Evolutionary conservation across 129 eudicot genomes (phyloP).

Genomic region (Pulicaria dysenterica): DNA sequence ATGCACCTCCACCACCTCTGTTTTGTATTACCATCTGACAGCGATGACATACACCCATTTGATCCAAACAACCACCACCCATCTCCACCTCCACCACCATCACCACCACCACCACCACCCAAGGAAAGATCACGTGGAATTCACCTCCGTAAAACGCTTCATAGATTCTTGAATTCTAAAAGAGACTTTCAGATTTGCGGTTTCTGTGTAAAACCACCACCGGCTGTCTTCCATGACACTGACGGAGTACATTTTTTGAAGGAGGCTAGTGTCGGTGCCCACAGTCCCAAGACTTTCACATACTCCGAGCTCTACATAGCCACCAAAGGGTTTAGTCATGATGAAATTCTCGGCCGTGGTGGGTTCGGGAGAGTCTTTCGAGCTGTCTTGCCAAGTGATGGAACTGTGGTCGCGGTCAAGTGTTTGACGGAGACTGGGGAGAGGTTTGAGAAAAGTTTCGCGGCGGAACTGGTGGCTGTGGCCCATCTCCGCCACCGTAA

Average conservation of each 20-base stretch:
- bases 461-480: conserved; percentile 92
- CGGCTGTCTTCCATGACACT: conserved; percentile 55
- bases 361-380: conserved; percentile 81
- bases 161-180: conserved; percentile 40
- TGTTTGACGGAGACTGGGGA: conserved; percentile 75
- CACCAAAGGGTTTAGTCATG: conserved; percentile 70
- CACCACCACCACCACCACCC: conserved; percentile 1
- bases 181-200: conserved; percentile 10
- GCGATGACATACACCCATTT: conserved; percentile 37
- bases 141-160: conserved; percentile 31
- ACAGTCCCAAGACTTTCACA: conserved; percentile 69
- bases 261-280: conserved; percentile 40
- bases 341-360: conserved; percentile 77
- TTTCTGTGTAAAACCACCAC: conserved; percentile 15
- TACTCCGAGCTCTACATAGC: conserved; percentile 89
- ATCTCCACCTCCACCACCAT: conserved; percentile 17
- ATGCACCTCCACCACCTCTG: conserved; percentile 72
- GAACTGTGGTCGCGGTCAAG: conserved; percentile 76
- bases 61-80: conserved; percentile 36
- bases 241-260: conserved; percentile 60
- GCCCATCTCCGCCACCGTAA: conserved; percentile 96
- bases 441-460: conserved; percentile 77
- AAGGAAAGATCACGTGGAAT: conserved; percentile 24
- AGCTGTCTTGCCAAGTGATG: conserved; percentile 88
- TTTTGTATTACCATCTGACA: conserved; percentile 59